Percentiles rank a stretch among this genome's conserved stretches.
These are phyloP conservation scores for Caloboletus firmus DNA, from an alignment of 1,284 basidiomycete genomes.

Conservation along the genomic window DNA sequence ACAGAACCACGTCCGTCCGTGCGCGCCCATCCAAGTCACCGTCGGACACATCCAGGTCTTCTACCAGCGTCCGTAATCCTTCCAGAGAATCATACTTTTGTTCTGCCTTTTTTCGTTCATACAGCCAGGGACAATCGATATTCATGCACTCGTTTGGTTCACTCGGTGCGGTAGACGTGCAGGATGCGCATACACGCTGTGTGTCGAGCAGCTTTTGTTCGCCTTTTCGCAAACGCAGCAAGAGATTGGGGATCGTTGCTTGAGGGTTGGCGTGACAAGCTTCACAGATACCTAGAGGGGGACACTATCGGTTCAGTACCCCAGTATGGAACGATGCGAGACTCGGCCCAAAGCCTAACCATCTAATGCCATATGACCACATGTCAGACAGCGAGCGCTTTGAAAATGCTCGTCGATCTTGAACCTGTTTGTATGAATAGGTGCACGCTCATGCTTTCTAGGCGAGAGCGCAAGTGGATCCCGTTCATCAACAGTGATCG, in stretches of 20 bases:
- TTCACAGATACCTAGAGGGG: constrained; percentile 61
- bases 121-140: constrained; percentile 83
- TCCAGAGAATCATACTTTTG: constrained; percentile 52
- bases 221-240: constrained; percentile 55
- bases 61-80: constrained; percentile 37
- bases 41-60: constrained; percentile 25
- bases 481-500: constrained; percentile 30
- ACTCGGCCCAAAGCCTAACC: constrained; percentile 40
- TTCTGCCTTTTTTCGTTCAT: constrained; percentile 66
- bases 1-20: constrained; percentile 1
- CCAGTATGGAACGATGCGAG: not conserved
- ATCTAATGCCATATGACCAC: constrained; percentile 54
- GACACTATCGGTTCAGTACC: not conserved
- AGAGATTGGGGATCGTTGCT: constrained; percentile 59
- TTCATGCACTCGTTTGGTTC: constrained; percentile 78
- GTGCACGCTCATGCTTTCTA: constrained; percentile 47
- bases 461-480: constrained; percentile 41
- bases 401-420: constrained; percentile 78
- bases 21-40: not conserved
- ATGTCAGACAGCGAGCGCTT: constrained; percentile 71
- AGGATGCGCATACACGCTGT: constrained; percentile 72
- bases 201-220: constrained; percentile 58
- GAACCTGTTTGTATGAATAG: constrained; percentile 35
- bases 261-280: constrained; percentile 56
- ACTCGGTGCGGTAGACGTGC: constrained; percentile 52